Conservation (phyloP, 164 flowering plant species). For the Paratinospora sagittata region DNA sequence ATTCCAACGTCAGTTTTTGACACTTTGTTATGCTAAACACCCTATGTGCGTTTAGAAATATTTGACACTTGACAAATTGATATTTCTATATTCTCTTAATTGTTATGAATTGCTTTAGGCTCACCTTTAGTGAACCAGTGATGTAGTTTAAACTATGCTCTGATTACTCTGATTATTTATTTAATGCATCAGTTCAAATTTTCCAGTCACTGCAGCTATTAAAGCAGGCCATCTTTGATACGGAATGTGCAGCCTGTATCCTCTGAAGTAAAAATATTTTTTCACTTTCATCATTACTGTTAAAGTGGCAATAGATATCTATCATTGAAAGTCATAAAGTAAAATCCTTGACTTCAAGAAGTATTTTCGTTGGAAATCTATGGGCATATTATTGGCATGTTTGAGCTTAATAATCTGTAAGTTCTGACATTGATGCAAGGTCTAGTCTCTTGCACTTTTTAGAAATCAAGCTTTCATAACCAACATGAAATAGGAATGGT, state of each 20-base stretch:
- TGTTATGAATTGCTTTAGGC: background rate
- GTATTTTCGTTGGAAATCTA: conserved; percentile 93
- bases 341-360: conserved; percentile 48
- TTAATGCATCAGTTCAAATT: conserved; percentile 14
- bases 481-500: background rate
- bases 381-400: conserved; percentile 97
- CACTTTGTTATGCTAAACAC: background rate
- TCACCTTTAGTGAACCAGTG: background rate
- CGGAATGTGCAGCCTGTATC: conserved; percentile 91
- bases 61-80: too few species aligned
- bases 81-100: background rate
- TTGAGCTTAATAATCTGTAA: conserved; percentile 99
- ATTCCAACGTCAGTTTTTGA: background rate
- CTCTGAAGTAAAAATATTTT: conserved; percentile 26
- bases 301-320: background rate
- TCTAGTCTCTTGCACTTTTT: background rate
- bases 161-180: background rate
- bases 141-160: background rate
- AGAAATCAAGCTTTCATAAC: background rate
- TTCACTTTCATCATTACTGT: background rate
- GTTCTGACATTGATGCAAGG: conserved; percentile 21
- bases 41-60: background rate
- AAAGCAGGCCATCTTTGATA: conserved; percentile 73
- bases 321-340: background rate
- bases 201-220: conserved; percentile 87